Evolutionary conservation across 306 rosid species (phyloP).

Genomic region (Corylus heterophylla): DNA sequence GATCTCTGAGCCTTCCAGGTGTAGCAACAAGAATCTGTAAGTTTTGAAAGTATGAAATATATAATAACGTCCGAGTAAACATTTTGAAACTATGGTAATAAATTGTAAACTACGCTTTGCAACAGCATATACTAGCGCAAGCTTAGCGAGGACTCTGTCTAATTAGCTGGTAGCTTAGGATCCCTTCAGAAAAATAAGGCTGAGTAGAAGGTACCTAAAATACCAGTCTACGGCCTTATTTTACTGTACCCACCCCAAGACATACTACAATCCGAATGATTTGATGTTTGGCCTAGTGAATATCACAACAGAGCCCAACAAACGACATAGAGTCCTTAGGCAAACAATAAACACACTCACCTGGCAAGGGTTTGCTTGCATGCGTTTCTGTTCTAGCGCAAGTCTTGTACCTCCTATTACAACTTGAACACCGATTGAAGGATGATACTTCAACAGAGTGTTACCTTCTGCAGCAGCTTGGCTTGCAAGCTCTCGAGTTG

Average conservation of each 20-base stretch:
- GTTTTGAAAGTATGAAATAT: constrained; percentile 11
- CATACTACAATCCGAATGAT: background rate
- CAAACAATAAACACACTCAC: constrained; percentile 38
- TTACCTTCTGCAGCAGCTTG: constrained; percentile 92
- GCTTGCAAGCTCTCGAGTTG: constrained; percentile 92
- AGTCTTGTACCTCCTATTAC: constrained; percentile 97
- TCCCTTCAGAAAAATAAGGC: background rate
- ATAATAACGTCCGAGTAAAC: constrained; percentile 18
- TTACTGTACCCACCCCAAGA: background rate
- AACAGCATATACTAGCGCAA: constrained; percentile 1
- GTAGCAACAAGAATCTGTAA: constrained; percentile 97
- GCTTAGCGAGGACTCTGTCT: background rate
- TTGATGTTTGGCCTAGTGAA: constrained; percentile 19
- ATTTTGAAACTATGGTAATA: constrained; percentile 1
- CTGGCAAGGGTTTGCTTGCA: constrained; percentile 95
- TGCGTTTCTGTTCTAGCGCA: constrained; percentile 79
- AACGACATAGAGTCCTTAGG: background rate
- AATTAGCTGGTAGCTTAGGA: constrained; percentile 4
- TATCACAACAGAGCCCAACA: background rate
- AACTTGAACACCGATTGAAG: constrained; percentile 87
- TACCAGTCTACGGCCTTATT: background rate
- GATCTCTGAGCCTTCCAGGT: constrained; percentile 98
- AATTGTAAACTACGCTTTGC: background rate
- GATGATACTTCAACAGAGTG: constrained; percentile 78
- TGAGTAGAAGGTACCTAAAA: background rate